Evolutionary conservation across 345 rosid species (phyloP).

Genomic region (Salix arbutifolia): DNA sequence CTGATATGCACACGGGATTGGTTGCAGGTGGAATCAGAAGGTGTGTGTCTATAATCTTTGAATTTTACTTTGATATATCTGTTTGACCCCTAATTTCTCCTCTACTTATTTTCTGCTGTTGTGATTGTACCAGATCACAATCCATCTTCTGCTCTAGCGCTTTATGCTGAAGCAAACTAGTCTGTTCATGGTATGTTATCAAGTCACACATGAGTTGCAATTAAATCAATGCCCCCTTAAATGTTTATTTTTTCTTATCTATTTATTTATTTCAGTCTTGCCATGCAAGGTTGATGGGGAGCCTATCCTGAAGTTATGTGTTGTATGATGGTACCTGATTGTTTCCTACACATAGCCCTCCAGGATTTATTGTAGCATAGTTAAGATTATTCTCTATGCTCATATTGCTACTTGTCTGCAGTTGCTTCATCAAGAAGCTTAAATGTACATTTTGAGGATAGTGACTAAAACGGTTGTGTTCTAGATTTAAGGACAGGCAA

Average conservation of each 20-base stretch:
- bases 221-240: background rate
- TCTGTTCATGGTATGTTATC: constrained; percentile 23
- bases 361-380: background rate
- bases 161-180: constrained; percentile 27
- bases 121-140: constrained; percentile 29
- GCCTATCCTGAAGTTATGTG: background rate
- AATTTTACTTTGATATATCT: background rate
- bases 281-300: constrained; percentile 32
- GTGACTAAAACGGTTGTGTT: background rate
- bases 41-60: constrained; percentile 25
- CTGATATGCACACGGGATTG: constrained; percentile 83
- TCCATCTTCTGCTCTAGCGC: constrained; percentile 39
- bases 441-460: constrained; percentile 6
- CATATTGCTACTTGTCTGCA: constrained; percentile 10
- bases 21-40: constrained; percentile 59
- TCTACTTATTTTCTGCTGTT: constrained; percentile 2
- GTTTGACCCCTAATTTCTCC: background rate
- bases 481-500: background rate
- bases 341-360: background rate
- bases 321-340: constrained; percentile 6
- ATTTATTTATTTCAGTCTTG: background rate
- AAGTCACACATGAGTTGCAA: background rate
- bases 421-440: constrained; percentile 7
- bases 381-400: constrained; percentile 6
- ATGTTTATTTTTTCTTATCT: background rate